Conservation (phyloP, 352 stramenopile species). For the Blastocystis sp. region DNA sequence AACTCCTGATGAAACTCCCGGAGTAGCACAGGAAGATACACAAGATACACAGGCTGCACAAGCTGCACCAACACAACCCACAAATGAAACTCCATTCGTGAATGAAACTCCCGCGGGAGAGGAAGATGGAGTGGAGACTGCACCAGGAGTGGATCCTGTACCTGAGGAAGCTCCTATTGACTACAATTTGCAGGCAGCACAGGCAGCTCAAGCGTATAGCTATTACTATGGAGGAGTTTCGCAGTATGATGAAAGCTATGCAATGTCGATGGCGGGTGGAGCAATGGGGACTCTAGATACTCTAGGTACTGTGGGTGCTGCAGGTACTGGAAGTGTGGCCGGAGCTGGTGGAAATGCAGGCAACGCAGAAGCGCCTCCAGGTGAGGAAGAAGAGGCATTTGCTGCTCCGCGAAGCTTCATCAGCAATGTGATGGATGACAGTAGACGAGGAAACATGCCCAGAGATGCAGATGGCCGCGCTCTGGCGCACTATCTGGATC, state of each 20-base stretch:
- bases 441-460: conserved; percentile 13
- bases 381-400: neutral
- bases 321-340: too few species aligned
- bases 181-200: neutral
- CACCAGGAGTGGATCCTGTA: neutral
- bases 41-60: neutral
- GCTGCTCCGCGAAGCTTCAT: neutral
- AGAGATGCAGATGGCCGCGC: conserved; percentile 6
- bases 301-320: too few species aligned
- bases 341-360: too few species aligned
- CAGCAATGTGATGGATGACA: conserved; percentile 35
- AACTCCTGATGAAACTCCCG: neutral
- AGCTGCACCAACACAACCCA: neutral
- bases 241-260: neutral
- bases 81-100: neutral
- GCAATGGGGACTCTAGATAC: too few species aligned
- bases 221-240: neutral
- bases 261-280: too few species aligned
- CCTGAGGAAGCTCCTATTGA: neutral
- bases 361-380: neutral
- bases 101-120: neutral
- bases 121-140: neutral
- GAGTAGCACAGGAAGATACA: neutral
- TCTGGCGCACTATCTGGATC: conserved; percentile 50
- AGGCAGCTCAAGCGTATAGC: neutral